phyloP scores from a whole-genome alignment of 2,329 filamentous ascomycete species.

The Xylaria sp. region DNA sequence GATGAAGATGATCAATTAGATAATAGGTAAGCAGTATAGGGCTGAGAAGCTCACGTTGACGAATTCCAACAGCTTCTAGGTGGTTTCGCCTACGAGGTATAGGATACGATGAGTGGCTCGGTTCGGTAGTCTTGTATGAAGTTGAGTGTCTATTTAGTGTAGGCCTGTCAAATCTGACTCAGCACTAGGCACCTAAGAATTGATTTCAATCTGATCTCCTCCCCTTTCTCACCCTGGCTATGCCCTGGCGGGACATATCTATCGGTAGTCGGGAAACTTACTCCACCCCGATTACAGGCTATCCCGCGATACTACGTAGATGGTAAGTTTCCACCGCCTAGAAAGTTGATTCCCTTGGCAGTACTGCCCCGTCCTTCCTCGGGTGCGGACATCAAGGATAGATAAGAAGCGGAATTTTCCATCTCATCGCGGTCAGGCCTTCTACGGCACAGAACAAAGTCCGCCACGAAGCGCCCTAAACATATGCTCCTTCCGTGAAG shows the following conservation, averaged over 20 bases:
- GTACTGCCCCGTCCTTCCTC: not conserved
- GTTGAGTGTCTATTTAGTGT: not conserved
- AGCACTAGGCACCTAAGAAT: slow-evolving; percentile 20
- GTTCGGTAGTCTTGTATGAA: not conserved
- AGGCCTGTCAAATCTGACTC: slow-evolving; percentile 15
- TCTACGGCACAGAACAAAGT: not conserved
- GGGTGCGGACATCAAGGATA: not conserved
- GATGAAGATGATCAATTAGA: not conserved
- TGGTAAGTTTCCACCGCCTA: not conserved
- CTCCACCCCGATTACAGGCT: slow-evolving; percentile 7
- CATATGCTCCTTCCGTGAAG: not conserved
- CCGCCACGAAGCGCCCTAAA: not conserved
- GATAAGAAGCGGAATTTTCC: slow-evolving; percentile 18
- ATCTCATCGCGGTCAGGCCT: slow-evolving; percentile 3
- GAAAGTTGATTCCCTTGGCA: slow-evolving; percentile 1
- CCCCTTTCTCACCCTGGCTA: slow-evolving; percentile 6
- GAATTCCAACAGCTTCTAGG: not conserved
- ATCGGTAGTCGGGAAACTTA: not conserved
- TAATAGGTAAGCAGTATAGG: not conserved
- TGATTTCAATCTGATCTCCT: slow-evolving; percentile 12
- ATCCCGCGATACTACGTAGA: too few species aligned
- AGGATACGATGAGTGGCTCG: not conserved
- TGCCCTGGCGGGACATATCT: slow-evolving; percentile 3
- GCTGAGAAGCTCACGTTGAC: not conserved
- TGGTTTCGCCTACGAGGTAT: not conserved